phyloP scores from a whole-genome alignment of 1,284 basidiomycete species.

The Trichosporon coremiiforme region DNA sequence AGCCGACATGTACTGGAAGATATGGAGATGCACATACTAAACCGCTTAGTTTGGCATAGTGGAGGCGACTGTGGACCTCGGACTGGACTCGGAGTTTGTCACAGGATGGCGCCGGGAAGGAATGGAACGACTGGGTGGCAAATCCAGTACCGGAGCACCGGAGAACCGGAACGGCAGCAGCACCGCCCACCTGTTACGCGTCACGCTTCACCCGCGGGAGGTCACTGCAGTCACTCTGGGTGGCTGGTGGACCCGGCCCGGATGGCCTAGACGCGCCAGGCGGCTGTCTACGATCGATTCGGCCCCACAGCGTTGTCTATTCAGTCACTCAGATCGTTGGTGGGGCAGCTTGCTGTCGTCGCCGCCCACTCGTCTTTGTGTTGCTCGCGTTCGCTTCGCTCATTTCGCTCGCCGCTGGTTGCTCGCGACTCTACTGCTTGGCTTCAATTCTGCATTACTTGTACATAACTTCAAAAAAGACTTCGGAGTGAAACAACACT shows the following conservation, averaged over 20 bases:
- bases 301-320: background rate
- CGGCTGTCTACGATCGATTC: background rate
- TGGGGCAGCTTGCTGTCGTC: background rate
- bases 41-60: too few species aligned
- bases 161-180: background rate
- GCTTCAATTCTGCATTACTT: conserved; percentile 18
- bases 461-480: conserved; percentile 17
- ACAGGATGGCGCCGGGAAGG: background rate
- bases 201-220: conserved; percentile 17
- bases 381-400: background rate
- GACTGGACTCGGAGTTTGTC: too few species aligned
- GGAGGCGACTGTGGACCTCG: too few species aligned
- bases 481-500: conserved; percentile 17
- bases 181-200: background rate
- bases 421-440: background rate
- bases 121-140: background rate
- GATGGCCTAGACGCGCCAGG: too few species aligned
- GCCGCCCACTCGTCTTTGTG: background rate
- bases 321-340: background rate
- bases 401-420: background rate
- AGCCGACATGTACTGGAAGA: too few species aligned
- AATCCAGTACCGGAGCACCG: background rate
- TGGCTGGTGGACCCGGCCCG: background rate
- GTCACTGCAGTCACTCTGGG: background rate
- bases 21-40: too few species aligned